Evolutionary conservation across 257 asterid genomes (phyloP), one percentile per base, ranked within the genome.

Genomic region (Salvia rosmarinus): DNA sequence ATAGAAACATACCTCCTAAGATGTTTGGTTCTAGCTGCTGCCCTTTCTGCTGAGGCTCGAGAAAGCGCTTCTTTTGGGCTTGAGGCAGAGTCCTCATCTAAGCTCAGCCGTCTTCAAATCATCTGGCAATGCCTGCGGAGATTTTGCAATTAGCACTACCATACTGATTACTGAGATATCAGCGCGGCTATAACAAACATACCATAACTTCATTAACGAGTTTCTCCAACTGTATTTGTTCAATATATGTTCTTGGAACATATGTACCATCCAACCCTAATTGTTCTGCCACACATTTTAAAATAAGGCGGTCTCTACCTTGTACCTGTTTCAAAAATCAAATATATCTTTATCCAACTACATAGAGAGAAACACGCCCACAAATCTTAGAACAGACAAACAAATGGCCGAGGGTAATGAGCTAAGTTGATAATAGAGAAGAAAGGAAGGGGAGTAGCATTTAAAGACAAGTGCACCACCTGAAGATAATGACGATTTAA

Each of bases 141-240:
- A 12, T 50, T 40, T 56, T 67, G 47, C 25, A 11, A 56, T 88
- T 64, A 85, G 79, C 64, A 72, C 35, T 54, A 68, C 32, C 37
- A 60, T 20, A 39, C 67, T 57, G 35, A 56, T 70, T 20, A 39
- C 67, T 57, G 35, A 56, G 68, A 5, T 42, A 61, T 58, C 4
- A 76, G 34, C 14, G 54, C 44, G 52, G 71, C 21, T 64, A 4
- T 9, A 67, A n/a, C 59, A 73, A 37, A 75, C 91, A 72, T 88
- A 95, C 99, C 99, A 89, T 92, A 75, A 95, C 89, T 55, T 95
- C 99, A 56, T 87, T 82, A 40, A 95, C 94, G 71, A 95, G 96
- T 79, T 95, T 92, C 85, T 95, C 99, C 79, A 95, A 77, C 80
- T 95, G 99, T 70, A 95, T 95, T 82, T 95, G 98, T 84, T 95